Percentiles rank a stretch among this genome's conserved stretches.
Conservation (phyloP, 1,139 yeast genomes). For the Zygosaccharomyces sapae region DNA sequence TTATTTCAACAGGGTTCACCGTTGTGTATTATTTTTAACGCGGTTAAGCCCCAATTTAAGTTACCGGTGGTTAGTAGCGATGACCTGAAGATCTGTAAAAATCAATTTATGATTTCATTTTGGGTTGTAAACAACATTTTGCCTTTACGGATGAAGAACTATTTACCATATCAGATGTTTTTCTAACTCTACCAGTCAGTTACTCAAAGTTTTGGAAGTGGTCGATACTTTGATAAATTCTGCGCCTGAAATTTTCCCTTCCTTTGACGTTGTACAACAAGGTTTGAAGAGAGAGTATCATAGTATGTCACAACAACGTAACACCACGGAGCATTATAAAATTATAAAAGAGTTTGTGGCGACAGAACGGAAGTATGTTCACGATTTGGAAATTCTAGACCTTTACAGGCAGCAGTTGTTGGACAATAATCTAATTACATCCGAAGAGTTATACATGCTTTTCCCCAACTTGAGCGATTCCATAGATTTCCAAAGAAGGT, state of each 20-base stretch:
- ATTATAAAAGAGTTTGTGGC: conserved; percentile 80
- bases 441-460: conserved; percentile 73
- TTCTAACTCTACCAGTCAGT: conserved; percentile 73
- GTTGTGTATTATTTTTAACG: conserved; percentile 75
- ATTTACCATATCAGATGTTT: conserved; percentile 87
- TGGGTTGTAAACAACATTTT: conserved; percentile 81
- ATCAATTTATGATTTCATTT: conserved; percentile 83
- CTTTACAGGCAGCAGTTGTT: conserved; percentile 65
- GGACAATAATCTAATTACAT: conserved; percentile 61
- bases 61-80: conserved; percentile 60
- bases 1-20: conserved; percentile 92
- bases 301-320: conserved; percentile 9
- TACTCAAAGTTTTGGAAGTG: conserved; percentile 66
- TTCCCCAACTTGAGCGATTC: conserved; percentile 83
- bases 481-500: conserved; percentile 87
- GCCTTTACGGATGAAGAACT: conserved; percentile 74
- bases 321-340: conserved; percentile 39
- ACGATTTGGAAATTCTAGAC: conserved; percentile 73
- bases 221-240: conserved; percentile 58
- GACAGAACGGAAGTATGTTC: conserved; percentile 89
- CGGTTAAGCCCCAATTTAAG: conserved; percentile 41
- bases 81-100: conserved; percentile 83
- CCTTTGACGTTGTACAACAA: conserved; percentile 21
- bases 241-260: conserved; percentile 42
- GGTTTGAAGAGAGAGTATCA: conserved; percentile 18